Evolutionary conservation across 2,329 filamentous ascomycete genomes (phyloP).

Genomic region (Ilyonectria mors-panacis): DNA sequence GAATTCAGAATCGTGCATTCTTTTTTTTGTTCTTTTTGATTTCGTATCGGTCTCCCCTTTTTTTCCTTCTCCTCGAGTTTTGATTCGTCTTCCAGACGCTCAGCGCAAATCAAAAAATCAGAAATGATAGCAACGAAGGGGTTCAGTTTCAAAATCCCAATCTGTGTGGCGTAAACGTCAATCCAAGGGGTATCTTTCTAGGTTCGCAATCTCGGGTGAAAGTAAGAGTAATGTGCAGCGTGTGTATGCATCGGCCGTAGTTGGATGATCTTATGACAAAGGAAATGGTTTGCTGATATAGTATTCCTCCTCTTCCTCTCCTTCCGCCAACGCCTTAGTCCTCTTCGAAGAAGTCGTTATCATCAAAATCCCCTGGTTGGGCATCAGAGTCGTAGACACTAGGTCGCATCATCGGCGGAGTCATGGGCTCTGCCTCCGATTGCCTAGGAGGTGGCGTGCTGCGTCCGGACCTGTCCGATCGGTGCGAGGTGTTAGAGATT

Average conservation of each 20-base stretch:
- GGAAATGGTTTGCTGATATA: slow-evolving; percentile 42
- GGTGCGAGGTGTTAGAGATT: slow-evolving; percentile 51
- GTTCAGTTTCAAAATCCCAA: slow-evolving; percentile 38
- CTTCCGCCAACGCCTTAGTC: slow-evolving; percentile 47
- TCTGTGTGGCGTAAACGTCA: slow-evolving; percentile 49
- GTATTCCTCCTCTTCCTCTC: slow-evolving; percentile 22
- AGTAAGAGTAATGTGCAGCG: slow-evolving; percentile 44
- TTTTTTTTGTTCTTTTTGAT: slow-evolving; percentile 29
- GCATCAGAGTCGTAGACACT: slow-evolving; percentile 75
- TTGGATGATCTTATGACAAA: slow-evolving; percentile 47
- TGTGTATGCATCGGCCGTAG: slow-evolving; percentile 44
- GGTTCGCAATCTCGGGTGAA: slow-evolving; percentile 53
- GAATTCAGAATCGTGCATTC: slow-evolving; percentile 27
- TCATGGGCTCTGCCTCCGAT: slow-evolving; percentile 62
- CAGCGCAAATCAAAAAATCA: slow-evolving; percentile 35
- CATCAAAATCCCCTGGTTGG: slow-evolving; percentile 71
- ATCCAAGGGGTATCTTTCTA: slow-evolving; percentile 61
- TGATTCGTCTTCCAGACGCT: slow-evolving; percentile 19
- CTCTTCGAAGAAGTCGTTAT: slow-evolving; percentile 72
- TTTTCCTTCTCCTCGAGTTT: slow-evolving; percentile 19
- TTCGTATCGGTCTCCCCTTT: slow-evolving; percentile 28
- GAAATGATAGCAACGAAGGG: slow-evolving; percentile 26
- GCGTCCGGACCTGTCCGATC: slow-evolving; percentile 35
- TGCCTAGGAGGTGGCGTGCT: slow-evolving; percentile 58
- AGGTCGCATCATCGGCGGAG: slow-evolving; percentile 73